Conservation (phyloP, 192 early-diverging fungal species). For the Thamnidium elegans region DNA sequence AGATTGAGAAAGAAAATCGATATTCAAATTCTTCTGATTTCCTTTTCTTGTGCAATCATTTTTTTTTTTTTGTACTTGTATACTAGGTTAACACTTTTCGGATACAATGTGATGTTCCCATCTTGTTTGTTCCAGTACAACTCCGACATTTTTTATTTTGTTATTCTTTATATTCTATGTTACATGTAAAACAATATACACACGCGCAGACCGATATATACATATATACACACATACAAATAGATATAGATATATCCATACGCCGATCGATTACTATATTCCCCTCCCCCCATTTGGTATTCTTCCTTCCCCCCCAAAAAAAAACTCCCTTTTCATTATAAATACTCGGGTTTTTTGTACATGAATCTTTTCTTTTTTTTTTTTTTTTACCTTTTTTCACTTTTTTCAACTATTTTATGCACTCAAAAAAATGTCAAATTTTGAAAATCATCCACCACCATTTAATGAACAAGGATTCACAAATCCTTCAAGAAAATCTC, state of each 20-base stretch:
- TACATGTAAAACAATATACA: too few species aligned
- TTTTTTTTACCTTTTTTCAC: slow-evolving; percentile 12
- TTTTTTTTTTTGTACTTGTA: slow-evolving; percentile 15
- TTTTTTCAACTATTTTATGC: slow-evolving; percentile 9
- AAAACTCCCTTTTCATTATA: background rate
- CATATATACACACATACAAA: background rate
- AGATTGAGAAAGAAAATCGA: too few species aligned
- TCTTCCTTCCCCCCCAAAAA: background rate
- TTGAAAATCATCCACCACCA: background rate
- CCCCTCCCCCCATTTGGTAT: background rate
- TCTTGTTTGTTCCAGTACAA: background rate
- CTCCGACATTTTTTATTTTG: background rate
- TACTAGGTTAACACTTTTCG: slow-evolving; percentile 4
- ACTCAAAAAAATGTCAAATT: slow-evolving; percentile 10
- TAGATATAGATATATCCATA: background rate
- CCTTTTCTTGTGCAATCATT: too few species aligned
- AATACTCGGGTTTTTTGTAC: background rate
- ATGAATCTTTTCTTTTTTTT: background rate
- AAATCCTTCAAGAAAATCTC: background rate
- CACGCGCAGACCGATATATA: background rate
- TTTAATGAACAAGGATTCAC: slow-evolving; percentile 1
- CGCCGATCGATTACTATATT: slow-evolving; percentile 1
- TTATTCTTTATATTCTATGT: background rate
- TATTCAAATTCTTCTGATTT: too few species aligned
- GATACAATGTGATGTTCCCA: slow-evolving; percentile 11